Evolutionary conservation across 139 green algal species (phyloP), one percentile per base, ranked within the genome.

Genomic region (Micractinium sp.): DNA sequence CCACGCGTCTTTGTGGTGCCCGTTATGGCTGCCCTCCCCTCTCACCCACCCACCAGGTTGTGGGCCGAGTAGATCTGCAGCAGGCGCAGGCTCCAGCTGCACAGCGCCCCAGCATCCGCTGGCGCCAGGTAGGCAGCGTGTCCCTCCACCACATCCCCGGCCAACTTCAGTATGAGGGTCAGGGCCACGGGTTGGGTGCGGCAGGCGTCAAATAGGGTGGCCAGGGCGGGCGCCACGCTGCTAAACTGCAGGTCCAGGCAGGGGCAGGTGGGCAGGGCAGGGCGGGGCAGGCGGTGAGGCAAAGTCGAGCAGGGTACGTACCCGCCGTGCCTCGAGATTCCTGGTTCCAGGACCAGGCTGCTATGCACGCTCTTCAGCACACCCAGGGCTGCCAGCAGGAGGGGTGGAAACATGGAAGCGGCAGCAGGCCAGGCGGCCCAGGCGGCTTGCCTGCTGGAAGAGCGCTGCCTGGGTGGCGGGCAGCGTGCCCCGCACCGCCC

Each of bases 81-180:
- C 82, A 97, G 86, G 33, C 91, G 86, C 87, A 96, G 90, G 47
- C 91, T 91, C 92, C 95, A 97, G 23, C 86, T 60, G 75, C 92
- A 94, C 41, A 97, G 87, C 47, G 41, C 38, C 18, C 39, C 36
- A 14, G 91, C 90, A 4, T 95, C 56, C 0, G 38, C 33, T 0
- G 85, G 71, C 2, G 67, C 13, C 56, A 92, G 71, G 35, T 77
- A 77, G 15, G 85, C 80, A 18, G 36, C 36, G 19, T 90, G 76
- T 47, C 93, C 83, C 82, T 98, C 95, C 61, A 98, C 95, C 61
- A 97, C 81, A 18, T 96, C 95, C 0, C 90, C 93, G 0, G 94
- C 94, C 78, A 98, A 93, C 91, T 97, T 98, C 4, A 99, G 87
- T 20, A 99, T 73, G 41, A 96, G 88, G 63, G 92, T 93, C 9